Percentiles rank a stretch among this genome's conserved stretches.
These are phyloP conservation scores for Opeltia flavorubescens DNA, from an alignment of 495 filamentous ascomycete species.

Conservation along the genomic window DNA sequence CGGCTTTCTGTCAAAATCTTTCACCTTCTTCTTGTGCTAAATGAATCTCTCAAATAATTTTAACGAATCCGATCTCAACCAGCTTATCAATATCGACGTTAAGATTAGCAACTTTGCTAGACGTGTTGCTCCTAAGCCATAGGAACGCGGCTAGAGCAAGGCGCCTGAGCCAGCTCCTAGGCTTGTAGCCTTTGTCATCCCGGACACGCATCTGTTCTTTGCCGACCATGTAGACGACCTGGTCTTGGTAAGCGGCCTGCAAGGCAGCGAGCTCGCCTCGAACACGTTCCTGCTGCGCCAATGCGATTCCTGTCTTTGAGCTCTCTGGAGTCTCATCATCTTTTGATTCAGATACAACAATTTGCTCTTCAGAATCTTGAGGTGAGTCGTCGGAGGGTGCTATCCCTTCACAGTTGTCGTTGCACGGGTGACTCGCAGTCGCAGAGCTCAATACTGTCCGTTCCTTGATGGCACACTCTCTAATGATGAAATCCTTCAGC, in stretches of 20 bases:
- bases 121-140: conserved; percentile 56
- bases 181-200: conserved; percentile 1
- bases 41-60: conserved; percentile 36
- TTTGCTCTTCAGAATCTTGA: not conserved
- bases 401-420: no score
- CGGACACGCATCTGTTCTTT: conserved; percentile 56
- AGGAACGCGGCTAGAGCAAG: conserved; percentile 42
- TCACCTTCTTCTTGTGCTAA: not conserved
- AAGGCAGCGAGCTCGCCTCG: conserved; percentile 27
- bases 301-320: not conserved
- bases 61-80: conserved; percentile 59
- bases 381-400: no score
- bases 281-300: conserved; percentile 13
- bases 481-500: conserved; percentile 37
- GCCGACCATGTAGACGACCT: conserved; percentile 55
- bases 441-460: conserved; percentile 10
- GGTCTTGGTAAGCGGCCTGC: conserved; percentile 42
- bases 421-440: conserved; percentile 1
- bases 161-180: conserved; percentile 29
- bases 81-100: conserved; percentile 44
- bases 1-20: not conserved
- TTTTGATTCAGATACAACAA: not conserved
- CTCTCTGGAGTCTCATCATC: no score
- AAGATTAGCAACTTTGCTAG: conserved; percentile 48
- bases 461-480: conserved; percentile 16